Percentiles rank a stretch among this genome's conserved stretches.
Conservation (phyloP, 2,329 filamentous ascomycete species). For the Pseudogymnoascus sp. region DNA sequence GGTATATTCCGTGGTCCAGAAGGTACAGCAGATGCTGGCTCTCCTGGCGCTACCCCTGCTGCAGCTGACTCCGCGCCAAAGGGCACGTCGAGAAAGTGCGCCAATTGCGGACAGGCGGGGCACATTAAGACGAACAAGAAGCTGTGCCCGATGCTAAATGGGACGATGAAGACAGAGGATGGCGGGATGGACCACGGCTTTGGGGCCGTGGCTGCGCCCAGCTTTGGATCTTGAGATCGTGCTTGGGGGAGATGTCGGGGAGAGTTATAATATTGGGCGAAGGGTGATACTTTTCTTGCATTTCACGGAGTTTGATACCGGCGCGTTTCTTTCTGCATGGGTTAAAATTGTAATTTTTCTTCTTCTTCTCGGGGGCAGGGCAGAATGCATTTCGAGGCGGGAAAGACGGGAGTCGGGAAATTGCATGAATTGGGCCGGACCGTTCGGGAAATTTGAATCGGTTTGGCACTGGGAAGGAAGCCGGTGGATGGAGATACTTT, state of each 20-base stretch:
- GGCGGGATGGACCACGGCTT: constrained; percentile 50
- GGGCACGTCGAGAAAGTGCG: constrained; percentile 83
- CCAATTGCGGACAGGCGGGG: constrained; percentile 91
- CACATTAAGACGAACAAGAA: constrained; percentile 99
- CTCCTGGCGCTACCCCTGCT: constrained; percentile 37
- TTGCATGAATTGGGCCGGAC: background rate
- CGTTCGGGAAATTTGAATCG: background rate
- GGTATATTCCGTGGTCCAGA: constrained; percentile 35
- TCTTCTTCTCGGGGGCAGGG: background rate
- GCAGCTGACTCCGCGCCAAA: constrained; percentile 44
- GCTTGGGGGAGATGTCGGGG: background rate
- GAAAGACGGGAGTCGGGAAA: constrained; percentile 5
- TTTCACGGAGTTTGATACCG: constrained; percentile 1
- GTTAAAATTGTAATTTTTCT: background rate
- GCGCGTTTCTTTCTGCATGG: background rate
- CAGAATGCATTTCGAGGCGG: background rate
- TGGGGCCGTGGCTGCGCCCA: constrained; percentile 35
- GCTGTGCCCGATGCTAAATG: constrained; percentile 82
- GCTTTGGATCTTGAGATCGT: constrained; percentile 12
- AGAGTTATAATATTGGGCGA: background rate
- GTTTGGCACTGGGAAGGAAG: background rate
- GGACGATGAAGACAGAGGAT: constrained; percentile 61
- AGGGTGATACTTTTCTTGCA: background rate
- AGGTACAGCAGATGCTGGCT: constrained; percentile 28
- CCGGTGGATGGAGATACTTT: background rate